These are phyloP conservation scores for Aspergillus egyptiacus DNA, from an alignment of 495 filamentous ascomycete species.

Conservation along the genomic window DNA sequence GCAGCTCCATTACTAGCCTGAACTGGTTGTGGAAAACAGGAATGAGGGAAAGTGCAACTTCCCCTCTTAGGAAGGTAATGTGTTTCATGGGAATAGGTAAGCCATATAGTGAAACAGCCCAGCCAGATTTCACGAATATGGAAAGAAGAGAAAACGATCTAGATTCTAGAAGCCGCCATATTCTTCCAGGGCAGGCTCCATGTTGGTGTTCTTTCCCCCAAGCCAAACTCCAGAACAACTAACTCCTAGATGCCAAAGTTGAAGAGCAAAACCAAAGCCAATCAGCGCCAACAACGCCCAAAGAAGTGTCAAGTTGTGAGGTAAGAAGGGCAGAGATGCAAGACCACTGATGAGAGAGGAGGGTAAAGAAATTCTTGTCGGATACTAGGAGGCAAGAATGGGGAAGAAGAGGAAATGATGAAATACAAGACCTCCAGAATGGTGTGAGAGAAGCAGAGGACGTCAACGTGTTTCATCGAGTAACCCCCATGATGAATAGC, in stretches of 20 bases:
- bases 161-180: constrained; percentile 1
- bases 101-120: not conserved
- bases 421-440: constrained; percentile 10
- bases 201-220: not conserved
- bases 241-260: constrained; percentile 5
- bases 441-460: not conserved
- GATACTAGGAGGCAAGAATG: not conserved
- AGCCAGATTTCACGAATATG: constrained; percentile 3
- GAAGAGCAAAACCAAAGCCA: constrained; percentile 1
- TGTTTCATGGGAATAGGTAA: not conserved
- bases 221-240: constrained; percentile 5
- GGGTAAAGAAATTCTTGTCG: not conserved
- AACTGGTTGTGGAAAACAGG: too few species aligned
- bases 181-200: not conserved
- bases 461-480: not conserved
- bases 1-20: too few species aligned
- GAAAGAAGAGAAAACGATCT: not conserved
- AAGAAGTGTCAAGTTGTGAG: not conserved
- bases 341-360: not conserved
- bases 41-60: not conserved
- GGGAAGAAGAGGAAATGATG: not conserved
- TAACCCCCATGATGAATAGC: constrained; percentile 9
- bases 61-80: not conserved
- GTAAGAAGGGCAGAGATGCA: not conserved
- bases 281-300: not conserved